Conservation (phyloP, 2,329 filamentous ascomycete species). For the Exophiala dermatitidis region DNA sequence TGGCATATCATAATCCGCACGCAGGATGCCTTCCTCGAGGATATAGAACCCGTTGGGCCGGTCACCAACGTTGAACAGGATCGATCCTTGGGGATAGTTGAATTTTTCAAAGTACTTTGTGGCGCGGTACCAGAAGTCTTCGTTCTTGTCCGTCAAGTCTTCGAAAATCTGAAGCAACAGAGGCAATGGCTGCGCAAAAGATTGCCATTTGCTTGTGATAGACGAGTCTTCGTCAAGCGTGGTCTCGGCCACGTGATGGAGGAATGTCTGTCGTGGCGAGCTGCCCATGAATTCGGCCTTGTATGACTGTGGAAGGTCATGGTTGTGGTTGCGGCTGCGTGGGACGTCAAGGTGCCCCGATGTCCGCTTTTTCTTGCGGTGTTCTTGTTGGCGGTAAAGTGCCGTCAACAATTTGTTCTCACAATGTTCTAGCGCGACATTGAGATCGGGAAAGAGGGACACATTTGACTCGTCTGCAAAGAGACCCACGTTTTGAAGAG, state of each 20-base stretch:
- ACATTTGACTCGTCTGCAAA: slow-evolving; percentile 67
- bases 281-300: slow-evolving; percentile 52
- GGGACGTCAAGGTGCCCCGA: slow-evolving; percentile 25
- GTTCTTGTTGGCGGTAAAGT: slow-evolving; percentile 63
- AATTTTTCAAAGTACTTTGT: slow-evolving; percentile 66
- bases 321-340: slow-evolving; percentile 11
- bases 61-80: slow-evolving; percentile 73
- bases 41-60: slow-evolving; percentile 78
- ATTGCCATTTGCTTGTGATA: slow-evolving; percentile 63
- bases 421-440: slow-evolving; percentile 86
- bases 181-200: slow-evolving; percentile 81
- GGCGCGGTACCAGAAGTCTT: slow-evolving; percentile 90
- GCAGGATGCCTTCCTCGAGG: slow-evolving; percentile 78
- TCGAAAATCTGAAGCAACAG: slow-evolving; percentile 95
- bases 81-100: slow-evolving; percentile 60
- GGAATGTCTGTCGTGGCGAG: slow-evolving; percentile 71
- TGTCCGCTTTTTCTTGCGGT: slow-evolving; percentile 26
- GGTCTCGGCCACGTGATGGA: slow-evolving; percentile 69
- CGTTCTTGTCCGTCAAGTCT: slow-evolving; percentile 73
- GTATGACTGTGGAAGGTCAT: slow-evolving; percentile 25
- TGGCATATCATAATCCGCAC: slow-evolving; percentile 82
- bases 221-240: slow-evolving; percentile 61
- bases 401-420: slow-evolving; percentile 88
- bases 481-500: slow-evolving; percentile 75
- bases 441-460: slow-evolving; percentile 77